Evolutionary conservation across 139 green algal species (phyloP), one percentile per base, ranked within the genome.

Genomic region (Picochlorum sp.): DNA sequence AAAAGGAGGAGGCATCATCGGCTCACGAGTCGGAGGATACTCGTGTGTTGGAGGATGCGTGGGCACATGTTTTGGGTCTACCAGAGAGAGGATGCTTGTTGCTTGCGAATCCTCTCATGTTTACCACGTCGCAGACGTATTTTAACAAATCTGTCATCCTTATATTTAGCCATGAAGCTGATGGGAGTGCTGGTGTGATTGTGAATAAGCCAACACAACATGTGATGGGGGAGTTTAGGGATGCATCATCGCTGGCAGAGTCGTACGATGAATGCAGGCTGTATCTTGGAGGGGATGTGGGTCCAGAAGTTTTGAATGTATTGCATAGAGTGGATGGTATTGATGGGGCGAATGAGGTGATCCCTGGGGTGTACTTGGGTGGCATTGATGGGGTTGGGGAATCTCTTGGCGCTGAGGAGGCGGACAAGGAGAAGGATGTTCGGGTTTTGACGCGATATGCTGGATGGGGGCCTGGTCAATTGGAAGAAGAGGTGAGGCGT

Each of bases 201-300:
- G 68, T 96, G 15, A 95, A 95, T 79, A 78, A 67, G 21, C 84
- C 84, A 11, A 87, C 82, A 10, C 62, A 85, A 52, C 77, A 78
- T 65, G 45, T 37, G 18, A 61, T 90, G 18, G 60, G 67, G 6
- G 45, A 81, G 60, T 18, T 91, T 6, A 32, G n/a, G 5, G 14
- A 59, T 37, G 57, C 74, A 16, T 73, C 74, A 23, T 28, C 34
- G n/a, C 51, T 86, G 5, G 57, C 54, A 47, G 71, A 72, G 2
- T 76, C 84, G 51, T 90, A 92, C 45, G 62, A 46, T 3, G 46
- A 75, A 9, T 82, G 73, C 38, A 30, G 23, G 14, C 64, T 96
- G 21, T 91, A 87, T 62, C 62, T 92, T 6, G 89, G 89, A 9
- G 89, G 89, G 3, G 87, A 95, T 66, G 85, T 96, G 28, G 84